These are phyloP conservation scores for Ascoidea asiatica DNA, from an alignment of 805 yeast species.

Conservation along the genomic window DNA sequence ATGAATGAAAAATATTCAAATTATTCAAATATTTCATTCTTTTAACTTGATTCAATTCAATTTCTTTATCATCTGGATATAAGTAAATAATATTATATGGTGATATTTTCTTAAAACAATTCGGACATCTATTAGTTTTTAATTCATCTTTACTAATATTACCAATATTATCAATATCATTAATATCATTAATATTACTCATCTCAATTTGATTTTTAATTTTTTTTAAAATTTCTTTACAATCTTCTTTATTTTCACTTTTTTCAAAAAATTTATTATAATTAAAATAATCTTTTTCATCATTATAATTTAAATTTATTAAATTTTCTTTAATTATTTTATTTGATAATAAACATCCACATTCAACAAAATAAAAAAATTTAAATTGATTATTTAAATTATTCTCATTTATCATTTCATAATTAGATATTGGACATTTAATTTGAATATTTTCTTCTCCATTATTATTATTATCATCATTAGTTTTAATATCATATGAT, in stretches of 20 bases:
- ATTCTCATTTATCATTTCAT: not conserved
- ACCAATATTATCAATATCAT: not conserved
- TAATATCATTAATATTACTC: no score
- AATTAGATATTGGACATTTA: conserved; percentile 6
- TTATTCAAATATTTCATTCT: conserved; percentile 3
- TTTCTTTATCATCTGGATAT: not conserved
- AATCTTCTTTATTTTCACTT: not conserved
- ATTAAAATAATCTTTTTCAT: conserved; percentile 1
- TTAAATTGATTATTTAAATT: not conserved
- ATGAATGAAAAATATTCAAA: conserved; percentile 2
- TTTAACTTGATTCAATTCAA: not conserved
- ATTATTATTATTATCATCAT: not conserved
- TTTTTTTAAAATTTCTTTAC: not conserved
- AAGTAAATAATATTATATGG: conserved; percentile 6
- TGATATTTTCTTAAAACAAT: conserved; percentile 3
- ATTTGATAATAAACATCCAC: conserved; percentile 9
- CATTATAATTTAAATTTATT: conserved; percentile 2
- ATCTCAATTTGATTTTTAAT: not conserved
- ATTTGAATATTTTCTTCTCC: not conserved
- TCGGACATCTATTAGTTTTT: conserved; percentile 2
- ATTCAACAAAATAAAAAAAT: conserved; percentile 11
- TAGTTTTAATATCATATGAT: no score
- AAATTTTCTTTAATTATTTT: conserved; percentile 3
- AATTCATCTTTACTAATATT: not conserved
- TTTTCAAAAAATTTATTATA: not conserved